Evolutionary conservation across 768 basidiomycete species (phyloP), one percentile per base, ranked within the genome.

Genomic region (Tephrocybe sp.): DNA sequence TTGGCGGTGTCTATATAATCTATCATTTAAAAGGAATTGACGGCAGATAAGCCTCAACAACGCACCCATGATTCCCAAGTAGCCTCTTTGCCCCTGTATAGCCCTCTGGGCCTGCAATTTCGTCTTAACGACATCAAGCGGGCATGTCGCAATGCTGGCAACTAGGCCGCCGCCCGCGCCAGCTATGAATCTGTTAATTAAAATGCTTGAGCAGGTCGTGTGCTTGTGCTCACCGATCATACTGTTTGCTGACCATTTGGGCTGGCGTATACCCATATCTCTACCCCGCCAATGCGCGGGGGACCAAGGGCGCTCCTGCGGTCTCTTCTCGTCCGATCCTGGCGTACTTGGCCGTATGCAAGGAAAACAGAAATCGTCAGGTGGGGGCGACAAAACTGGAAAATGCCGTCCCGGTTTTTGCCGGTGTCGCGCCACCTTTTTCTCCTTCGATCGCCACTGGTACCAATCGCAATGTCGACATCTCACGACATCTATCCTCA

Each of bases 61-160:
- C 83, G 50, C 61, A 90, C 91, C 88, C 51, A 80, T 56, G 38
- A 93, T 82, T 28, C 93, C 90, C 58, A 85, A 72, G 68, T 96
- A 96, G 15, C 81, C 85, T 54, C 74, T 71, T 56, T 89, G 81
- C 21, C 89, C 88, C 28, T 75, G 78, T 21, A 85, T 69, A 15
- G 78, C 76, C 42, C 85, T 80, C 68, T 97, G 94, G n/a, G 97
- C 97, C 72, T 99, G 97, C 44, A 99, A 71, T 59, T 92, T 91
- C 3, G 97, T 99, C 78, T 98, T 99, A 70, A 99, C 79, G 50
- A 99, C 96, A 69, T 99, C 97, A 43, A 99, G 78, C 10, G 97
- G 97, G 69, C 97, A 99, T 6, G 96, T 98, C 50, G 92, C 90
- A 55, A 98, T 77, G 69, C 88, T 90, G 45, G 93, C 89, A 58